Percentiles rank a stretch among this genome's conserved stretches.
These are phyloP conservation scores for Russula compacta DNA, from an alignment of 768 basidiomycete species.

Conservation along the genomic window DNA sequence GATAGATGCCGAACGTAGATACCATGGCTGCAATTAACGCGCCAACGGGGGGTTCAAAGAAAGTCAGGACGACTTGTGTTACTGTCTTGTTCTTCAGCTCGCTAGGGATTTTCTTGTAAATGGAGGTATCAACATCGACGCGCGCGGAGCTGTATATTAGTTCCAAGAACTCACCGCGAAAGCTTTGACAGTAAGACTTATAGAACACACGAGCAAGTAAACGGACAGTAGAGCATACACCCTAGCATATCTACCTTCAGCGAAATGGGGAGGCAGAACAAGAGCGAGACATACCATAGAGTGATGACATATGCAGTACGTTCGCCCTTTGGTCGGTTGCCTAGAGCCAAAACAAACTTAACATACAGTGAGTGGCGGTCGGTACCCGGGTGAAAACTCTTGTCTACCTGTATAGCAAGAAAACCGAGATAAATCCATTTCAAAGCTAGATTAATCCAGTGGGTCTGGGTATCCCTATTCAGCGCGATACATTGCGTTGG, in stretches of 20 bases:
- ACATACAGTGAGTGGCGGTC: not conserved
- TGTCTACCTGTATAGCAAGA: conserved; percentile 61
- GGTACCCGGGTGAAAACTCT: not conserved
- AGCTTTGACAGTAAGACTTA: conserved; percentile 72
- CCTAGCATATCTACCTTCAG: conserved; percentile 32
- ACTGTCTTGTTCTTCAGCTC: conserved; percentile 41
- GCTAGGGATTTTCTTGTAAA: conserved; percentile 41
- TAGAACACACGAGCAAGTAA: conserved; percentile 82
- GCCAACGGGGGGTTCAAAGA: conserved; percentile 71
- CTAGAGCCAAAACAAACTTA: conserved; percentile 62
- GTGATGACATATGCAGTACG: conserved; percentile 59
- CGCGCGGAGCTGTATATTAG: not conserved
- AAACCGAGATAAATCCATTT: conserved; percentile 86
- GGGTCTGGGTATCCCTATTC: conserved; percentile 43
- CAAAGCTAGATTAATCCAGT: conserved; percentile 76
- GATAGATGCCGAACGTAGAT: conserved; percentile 86
- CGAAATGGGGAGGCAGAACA: not conserved
- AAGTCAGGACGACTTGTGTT: conserved; percentile 42
- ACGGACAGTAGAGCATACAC: conserved; percentile 77
- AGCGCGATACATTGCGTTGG: not conserved
- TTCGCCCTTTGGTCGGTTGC: conserved; percentile 87
- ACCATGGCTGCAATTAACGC: conserved; percentile 79
- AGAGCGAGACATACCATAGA: conserved; percentile 44
- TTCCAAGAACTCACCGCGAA: conserved; percentile 46
- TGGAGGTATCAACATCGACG: not conserved